Evolutionary conservation across 192 early-diverging fungal genomes (phyloP), one percentile per base, ranked within the genome.

Genomic region (Mortierella antarctica): DNA sequence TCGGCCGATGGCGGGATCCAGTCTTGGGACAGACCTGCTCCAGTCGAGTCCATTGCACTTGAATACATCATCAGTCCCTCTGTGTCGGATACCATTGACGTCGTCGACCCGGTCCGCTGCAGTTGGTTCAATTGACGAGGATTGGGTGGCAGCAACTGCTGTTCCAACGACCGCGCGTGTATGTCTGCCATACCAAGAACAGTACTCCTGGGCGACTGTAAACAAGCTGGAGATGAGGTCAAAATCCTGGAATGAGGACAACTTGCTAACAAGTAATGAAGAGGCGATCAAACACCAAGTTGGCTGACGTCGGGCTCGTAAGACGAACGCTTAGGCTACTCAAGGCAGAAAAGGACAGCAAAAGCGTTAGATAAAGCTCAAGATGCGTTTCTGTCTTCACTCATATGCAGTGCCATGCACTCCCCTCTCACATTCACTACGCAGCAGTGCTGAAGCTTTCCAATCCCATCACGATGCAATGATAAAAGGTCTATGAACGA

Each of bases 1-100:
- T 80, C 77, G 13, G 63, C 6, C n/a, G 77, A 45, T 14, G 77
- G 59, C 15, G 64, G 59, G 44, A 71, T 72, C 77, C 77, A 80
- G 21, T 80, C 77, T 42, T 67, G 70, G 59, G 59, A 20, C 21
- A 80, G 47, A 8, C 40, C 23, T 20, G 70, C 54, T 45, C 50
- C 31, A n/a, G 56, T 20, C 23, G 76, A 61, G 53, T 48, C 71
- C 5, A 80, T 42, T 6, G n/a, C 55, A 40, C 72, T 70, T 53
- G 54, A 65, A 21, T 80, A 64, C 39, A 42, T 50, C 31, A 31
- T 31, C 1, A 31, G 31, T 31, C 31, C 31, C 31, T 31, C 31
- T 31, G 31, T 31, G 31, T 31, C 31, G 31, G 31, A 31, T 31
- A 31, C 31, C 31, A 31, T 31, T 31, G 68, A 70, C 6, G 59